Evolutionary conservation across 2,329 filamentous ascomycete species (phyloP).

Genomic region (Mycosphaerelloides madeirae): DNA sequence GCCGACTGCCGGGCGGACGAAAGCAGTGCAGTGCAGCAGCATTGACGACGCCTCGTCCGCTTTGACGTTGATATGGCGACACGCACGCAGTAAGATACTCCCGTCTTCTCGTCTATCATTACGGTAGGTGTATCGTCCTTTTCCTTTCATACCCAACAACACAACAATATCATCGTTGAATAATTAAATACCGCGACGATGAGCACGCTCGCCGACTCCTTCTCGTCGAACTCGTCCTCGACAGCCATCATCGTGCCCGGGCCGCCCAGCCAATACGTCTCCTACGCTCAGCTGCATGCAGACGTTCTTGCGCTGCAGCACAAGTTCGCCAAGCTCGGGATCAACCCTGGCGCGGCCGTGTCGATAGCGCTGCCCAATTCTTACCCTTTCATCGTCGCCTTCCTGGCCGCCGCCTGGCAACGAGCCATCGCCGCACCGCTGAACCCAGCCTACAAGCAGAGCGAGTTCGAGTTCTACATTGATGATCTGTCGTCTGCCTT

Average conservation of each 20-base stretch:
- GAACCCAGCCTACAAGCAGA: slow-evolving; percentile 83
- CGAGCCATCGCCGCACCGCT: slow-evolving; percentile 78
- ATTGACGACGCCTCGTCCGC: too few relatives aligned
- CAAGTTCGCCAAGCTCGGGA: slow-evolving; percentile 71
- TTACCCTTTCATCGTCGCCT: slow-evolving; percentile 82
- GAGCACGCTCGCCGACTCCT: slow-evolving; percentile 55
- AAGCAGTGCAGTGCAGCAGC: too few relatives aligned
- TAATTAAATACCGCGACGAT: slow-evolving; percentile 32
- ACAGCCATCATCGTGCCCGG: slow-evolving; percentile 71
- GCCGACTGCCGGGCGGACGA: too few relatives aligned
- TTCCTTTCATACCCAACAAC: too few relatives aligned
- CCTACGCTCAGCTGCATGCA: slow-evolving; percentile 61
- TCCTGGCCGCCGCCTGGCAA: slow-evolving; percentile 81
- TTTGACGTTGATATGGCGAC: too few relatives aligned
- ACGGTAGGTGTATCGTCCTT: too few relatives aligned
- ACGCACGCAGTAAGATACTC: too few relatives aligned
- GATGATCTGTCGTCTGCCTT: slow-evolving; percentile 77
- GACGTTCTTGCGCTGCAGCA: slow-evolving; percentile 69
- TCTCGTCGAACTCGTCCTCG: slow-evolving; percentile 48
- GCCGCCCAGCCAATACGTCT: slow-evolving; percentile 61
- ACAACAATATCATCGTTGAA: too few relatives aligned
- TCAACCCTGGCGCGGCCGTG: slow-evolving; percentile 64
- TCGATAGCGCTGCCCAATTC: slow-evolving; percentile 81
- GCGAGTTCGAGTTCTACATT: slow-evolving; percentile 89
- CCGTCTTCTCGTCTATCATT: too few relatives aligned